Evolutionary conservation across 768 basidiomycete genomes (phyloP), one percentile per base, ranked within the genome.

Genomic region (Phylloporus sp.): DNA sequence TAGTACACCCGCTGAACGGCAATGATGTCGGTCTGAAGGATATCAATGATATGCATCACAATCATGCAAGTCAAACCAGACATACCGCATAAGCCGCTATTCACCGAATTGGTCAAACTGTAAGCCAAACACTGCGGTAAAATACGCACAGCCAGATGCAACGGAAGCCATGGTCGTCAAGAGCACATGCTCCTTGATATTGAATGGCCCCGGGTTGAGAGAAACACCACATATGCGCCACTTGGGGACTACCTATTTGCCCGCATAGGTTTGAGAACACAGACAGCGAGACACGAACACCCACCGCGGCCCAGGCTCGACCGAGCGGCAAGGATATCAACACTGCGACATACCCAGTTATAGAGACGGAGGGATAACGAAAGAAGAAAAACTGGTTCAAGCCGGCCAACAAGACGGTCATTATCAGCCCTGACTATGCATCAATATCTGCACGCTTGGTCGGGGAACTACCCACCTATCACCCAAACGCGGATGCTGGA

Each of bases 321-420:
- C 87, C 86, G 6, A 86, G 53, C 0, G 88, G 89, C 58, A 88
- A 84, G 6, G 80, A 78, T 7, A 91, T 60, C 15, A 92, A 71
- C 56, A 87, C 82, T 0, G 86, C 84, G n/a, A 89, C 82, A 50
- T 86, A 76, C 72, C 63, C 59, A 40, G 62, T 68, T 50, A 77
- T 48, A 11, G 20, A 18, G 40, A 73, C 67, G 15, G 73, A 68
- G 5, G 86, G 86, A 60, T 80, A 88, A 26, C 86, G 79, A 57
- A 88, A 80, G 66, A 78, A 84, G 68, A 88, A 88, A 70, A 87
- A 88, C 59, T 88, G 86, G 67, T 89, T 89, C 73, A 88, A 73
- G 38, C 86, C 85, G 0, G 87, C 76, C 20, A 89, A 74, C 45
- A 90, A 20, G 56, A 85, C 69, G 0, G 83, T 73, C 76, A 79